A percentile compares a stretch with the other conserved stretches of the same genome.
Evolutionary conservation across 1,284 basidiomycete species (phyloP).

Genomic region (Athelia psychrophila): DNA sequence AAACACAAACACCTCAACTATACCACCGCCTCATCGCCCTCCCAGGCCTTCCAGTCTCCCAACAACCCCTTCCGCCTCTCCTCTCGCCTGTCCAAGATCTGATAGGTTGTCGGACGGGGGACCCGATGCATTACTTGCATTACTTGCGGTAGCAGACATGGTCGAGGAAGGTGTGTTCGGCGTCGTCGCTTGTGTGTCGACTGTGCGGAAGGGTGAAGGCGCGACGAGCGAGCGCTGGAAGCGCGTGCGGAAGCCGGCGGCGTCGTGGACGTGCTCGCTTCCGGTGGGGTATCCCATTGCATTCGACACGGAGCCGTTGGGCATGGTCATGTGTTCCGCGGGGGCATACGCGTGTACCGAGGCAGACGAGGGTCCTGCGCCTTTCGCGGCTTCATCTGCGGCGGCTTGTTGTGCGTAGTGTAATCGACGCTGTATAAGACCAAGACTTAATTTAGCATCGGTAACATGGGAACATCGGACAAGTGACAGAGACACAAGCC

Average conservation of each 20-base stretch:
- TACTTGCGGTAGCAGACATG: no score
- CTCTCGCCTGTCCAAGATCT: constrained; percentile 19
- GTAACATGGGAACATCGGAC: constrained; percentile 2
- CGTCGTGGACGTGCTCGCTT: constrained; percentile 14
- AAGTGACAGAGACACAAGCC: constrained; percentile 7
- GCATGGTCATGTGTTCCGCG: constrained; percentile 28
- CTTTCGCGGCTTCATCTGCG: constrained; percentile 33
- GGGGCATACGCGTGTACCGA: constrained; percentile 28
- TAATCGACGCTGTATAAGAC: constrained; percentile 48
- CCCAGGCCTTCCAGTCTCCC: constrained; percentile 15
- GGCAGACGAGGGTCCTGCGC: constrained; percentile 26
- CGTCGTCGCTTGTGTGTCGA: constrained; percentile 1
- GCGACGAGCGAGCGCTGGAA: constrained; percentile 65
- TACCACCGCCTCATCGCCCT: background rate
- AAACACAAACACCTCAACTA: background rate
- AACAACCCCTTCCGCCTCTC: constrained; percentile 20
- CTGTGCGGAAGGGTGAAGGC: constrained; percentile 55
- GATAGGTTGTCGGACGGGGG: background rate
- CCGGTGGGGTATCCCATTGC: constrained; percentile 20
- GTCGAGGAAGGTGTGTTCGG: background rate
- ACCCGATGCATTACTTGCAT: background rate
- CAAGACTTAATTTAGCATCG: no score
- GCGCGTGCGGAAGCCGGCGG: constrained; percentile 66
- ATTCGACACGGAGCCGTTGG: constrained; percentile 20
- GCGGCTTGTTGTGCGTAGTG: constrained; percentile 60